A percentile compares a stretch with the other conserved stretches of the same genome.
Conservation (phyloP, 192 early-diverging fungal species). For the Geosiphon pyriformis region DNA sequence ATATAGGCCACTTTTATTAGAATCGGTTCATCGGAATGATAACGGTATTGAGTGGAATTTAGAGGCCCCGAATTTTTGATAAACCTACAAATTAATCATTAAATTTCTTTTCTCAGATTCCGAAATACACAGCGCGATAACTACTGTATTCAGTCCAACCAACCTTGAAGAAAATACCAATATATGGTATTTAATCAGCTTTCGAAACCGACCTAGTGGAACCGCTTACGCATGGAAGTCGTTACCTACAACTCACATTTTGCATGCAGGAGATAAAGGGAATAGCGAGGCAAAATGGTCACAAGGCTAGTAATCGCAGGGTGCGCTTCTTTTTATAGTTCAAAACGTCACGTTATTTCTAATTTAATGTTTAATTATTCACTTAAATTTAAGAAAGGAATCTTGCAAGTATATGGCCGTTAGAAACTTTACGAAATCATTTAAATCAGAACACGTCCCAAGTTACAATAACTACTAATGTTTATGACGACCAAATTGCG, state of each 20-base stretch:
- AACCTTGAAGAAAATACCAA: slow-evolving; percentile 1
- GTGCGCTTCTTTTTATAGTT: neutral
- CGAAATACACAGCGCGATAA: neutral
- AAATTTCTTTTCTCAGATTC: neutral
- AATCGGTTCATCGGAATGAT: neutral
- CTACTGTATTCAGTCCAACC: slow-evolving; percentile 1
- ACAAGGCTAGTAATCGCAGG: neutral
- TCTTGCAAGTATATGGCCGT: slow-evolving; percentile 35
- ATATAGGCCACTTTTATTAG: slow-evolving; percentile 12
- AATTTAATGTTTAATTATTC: neutral
- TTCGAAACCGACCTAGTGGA: neutral
- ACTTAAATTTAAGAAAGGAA: slow-evolving; percentile 12
- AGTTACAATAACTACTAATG: slow-evolving; percentile 43
- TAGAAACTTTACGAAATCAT: slow-evolving; percentile 8
- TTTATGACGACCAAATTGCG: slow-evolving; percentile 56
- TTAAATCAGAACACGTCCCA: slow-evolving; percentile 13
- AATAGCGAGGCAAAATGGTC: slow-evolving; percentile 3
- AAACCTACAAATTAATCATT: too few relatives aligned
- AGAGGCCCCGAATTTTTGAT: neutral
- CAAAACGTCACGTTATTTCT: neutral
- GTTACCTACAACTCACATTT: neutral
- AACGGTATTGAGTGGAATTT: neutral
- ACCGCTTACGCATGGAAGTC: slow-evolving; percentile 12
- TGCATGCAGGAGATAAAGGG: neutral
- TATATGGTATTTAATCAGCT: slow-evolving; percentile 16